These are phyloP conservation scores for Pulicaria dysenterica DNA, from an alignment of 129 eudicot species.

Conservation along the genomic window DNA sequence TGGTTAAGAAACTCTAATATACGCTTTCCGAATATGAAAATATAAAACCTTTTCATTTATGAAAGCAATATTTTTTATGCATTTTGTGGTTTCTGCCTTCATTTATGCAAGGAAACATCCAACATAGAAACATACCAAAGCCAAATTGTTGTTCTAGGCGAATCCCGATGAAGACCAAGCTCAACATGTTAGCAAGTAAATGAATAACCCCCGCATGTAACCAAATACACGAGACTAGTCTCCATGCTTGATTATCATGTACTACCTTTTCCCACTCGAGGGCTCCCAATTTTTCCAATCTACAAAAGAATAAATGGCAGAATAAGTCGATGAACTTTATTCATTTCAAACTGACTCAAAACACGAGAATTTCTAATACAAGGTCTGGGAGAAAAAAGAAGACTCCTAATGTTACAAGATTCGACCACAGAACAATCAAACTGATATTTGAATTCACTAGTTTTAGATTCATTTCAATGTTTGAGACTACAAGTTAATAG, in stretches of 20 bases:
- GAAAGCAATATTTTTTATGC: background rate
- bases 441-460: too few species aligned
- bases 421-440: too few species aligned
- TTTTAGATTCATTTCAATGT: too few species aligned
- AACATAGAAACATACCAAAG: conserved; percentile 52
- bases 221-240: conserved; percentile 87
- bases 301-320: conserved; percentile 27
- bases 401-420: too few species aligned
- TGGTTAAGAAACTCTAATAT: background rate
- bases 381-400: too few species aligned
- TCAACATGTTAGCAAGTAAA: conserved; percentile 90
- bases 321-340: background rate
- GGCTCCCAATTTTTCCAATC: conserved; percentile 83
- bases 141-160: conserved; percentile 99
- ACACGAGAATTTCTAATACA: too few species aligned
- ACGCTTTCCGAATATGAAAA: background rate
- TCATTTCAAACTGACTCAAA: too few species aligned
- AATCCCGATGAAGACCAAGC: conserved; percentile 89
- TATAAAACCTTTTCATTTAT: background rate
- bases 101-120: background rate
- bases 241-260: conserved; percentile 76
- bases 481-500: background rate
- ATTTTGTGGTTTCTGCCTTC: background rate
- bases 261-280: conserved; percentile 88
- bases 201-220: conserved; percentile 96